Evolutionary conservation across 1,284 basidiomycete species (phyloP), one percentile per base, ranked within the genome.

Genomic region (Tilletia setariae): DNA sequence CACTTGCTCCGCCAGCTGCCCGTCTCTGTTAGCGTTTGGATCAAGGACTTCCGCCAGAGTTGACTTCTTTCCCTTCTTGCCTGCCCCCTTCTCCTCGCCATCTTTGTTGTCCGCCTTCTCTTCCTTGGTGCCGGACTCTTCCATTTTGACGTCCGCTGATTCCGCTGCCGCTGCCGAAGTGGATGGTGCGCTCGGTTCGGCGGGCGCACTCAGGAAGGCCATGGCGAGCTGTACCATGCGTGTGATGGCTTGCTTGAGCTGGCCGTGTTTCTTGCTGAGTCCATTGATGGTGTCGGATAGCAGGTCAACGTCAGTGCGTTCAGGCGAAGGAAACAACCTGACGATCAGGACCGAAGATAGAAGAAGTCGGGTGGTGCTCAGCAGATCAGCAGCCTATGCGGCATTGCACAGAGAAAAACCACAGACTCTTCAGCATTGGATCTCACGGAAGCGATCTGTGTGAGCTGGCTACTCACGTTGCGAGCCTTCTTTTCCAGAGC

Each of bases 401-500:
- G 63, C 64, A n/a, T n/a, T 32, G 28, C 13, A 47, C 19, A 44
- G 25, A 21, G 43, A 42, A 28, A 40, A 21, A 25, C 19, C 46
- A 28, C 7, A 6, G 3, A 40, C 9, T 28, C 21, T 9, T 40
- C 42, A 43, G 11, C 9, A 35, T 28, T 28, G 23, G 4, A 23
- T 3, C 51, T 7, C 28, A 53, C 28, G 23, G 28, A 15, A 28
- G 21, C 21, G n/a, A 3, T 49, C 11, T 51, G 49, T 30, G 46
- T 11, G 35, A 23, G 15, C 1, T 13, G 2, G 16, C n/a, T 7
- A 82, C 89, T 66, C 72, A 93, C 95, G 86, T 98, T 98, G 84
- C 96, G 88, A 3, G 95, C 90, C 83, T 96, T 94, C 85, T 99
- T 99, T 85, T 98, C 96, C 1, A 98, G 86, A 2, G 86, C 85